A percentile compares a stretch with the other conserved stretches of the same genome.
Evolutionary conservation across 306 rosid genomes (phyloP).

Genomic region (Alnus glutinosa): DNA sequence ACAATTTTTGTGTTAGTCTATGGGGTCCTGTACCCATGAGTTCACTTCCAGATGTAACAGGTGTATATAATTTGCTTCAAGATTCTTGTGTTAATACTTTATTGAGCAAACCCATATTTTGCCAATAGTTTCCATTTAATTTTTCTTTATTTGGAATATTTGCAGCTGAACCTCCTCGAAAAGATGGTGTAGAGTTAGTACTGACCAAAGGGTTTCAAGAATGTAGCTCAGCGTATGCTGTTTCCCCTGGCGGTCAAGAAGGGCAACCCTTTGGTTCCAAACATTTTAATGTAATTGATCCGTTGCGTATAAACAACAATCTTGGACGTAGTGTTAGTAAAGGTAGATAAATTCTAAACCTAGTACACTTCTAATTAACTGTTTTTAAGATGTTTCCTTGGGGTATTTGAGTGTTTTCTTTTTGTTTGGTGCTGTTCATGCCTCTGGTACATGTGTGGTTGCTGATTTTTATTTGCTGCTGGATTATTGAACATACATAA

Average conservation of each 20-base stretch:
- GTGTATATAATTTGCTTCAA: slow-evolving; percentile 43
- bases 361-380: slow-evolving; percentile 1
- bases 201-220: slow-evolving; percentile 81
- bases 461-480: not conserved
- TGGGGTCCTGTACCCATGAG: slow-evolving; percentile 94
- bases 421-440: not conserved
- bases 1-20: slow-evolving; percentile 89
- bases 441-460: not conserved
- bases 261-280: slow-evolving; percentile 89
- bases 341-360: slow-evolving; percentile 50
- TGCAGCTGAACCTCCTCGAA: slow-evolving; percentile 93
- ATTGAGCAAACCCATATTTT: slow-evolving; percentile 11
- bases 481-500: not conserved
- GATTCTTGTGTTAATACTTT: slow-evolving; percentile 9
- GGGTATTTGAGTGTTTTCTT: not conserved
- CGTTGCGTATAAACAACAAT: slow-evolving; percentile 93
- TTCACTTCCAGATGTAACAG: slow-evolving; percentile 96
- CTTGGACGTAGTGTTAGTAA: slow-evolving; percentile 99
- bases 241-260: slow-evolving; percentile 79
- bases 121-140: slow-evolving; percentile 5
- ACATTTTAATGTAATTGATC: slow-evolving; percentile 95
- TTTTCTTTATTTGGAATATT: slow-evolving; percentile 22
- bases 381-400: slow-evolving; percentile 4
- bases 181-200: slow-evolving; percentile 87
- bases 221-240: slow-evolving; percentile 85